A percentile compares a stretch with the other conserved stretches of the same genome.
These are phyloP conservation scores for Hymenoscyphus salicellus DNA, from an alignment of 2,329 filamentous ascomycete species.

Conservation along the genomic window DNA sequence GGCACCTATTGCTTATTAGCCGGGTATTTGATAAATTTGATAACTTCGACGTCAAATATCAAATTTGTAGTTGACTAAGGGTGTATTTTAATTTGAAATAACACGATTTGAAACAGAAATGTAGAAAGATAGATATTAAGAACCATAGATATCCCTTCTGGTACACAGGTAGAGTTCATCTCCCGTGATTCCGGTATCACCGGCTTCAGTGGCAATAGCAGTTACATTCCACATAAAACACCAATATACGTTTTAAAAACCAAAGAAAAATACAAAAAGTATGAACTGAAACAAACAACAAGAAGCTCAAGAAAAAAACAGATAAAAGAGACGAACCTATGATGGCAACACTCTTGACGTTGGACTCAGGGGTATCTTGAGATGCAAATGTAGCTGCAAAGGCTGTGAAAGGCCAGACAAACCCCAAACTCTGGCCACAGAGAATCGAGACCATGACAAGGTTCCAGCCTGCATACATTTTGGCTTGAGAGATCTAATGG, in stretches of 20 bases:
- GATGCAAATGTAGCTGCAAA: slow-evolving; percentile 20
- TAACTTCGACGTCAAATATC: background rate
- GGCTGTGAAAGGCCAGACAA: slow-evolving; percentile 33
- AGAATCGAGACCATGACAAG: slow-evolving; percentile 24
- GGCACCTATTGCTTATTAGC: slow-evolving; percentile 58
- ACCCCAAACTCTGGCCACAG: slow-evolving; percentile 26
- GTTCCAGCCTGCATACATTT: slow-evolving; percentile 29
- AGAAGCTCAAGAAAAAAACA: background rate
- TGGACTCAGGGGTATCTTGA: slow-evolving; percentile 15
- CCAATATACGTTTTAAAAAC: background rate
- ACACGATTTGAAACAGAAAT: too few relatives aligned
- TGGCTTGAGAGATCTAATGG: slow-evolving; percentile 11
- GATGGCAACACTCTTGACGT: slow-evolving; percentile 33
- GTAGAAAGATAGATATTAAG: background rate
- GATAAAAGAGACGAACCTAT: slow-evolving; percentile 31
- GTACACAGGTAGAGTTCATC: too few relatives aligned
- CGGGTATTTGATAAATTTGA: background rate
- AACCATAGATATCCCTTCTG: too few relatives aligned
- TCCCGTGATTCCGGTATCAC: too few relatives aligned
- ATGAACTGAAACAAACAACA: background rate
- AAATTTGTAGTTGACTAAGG: background rate
- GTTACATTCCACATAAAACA: background rate
- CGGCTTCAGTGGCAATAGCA: too few relatives aligned
- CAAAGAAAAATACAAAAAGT: background rate
- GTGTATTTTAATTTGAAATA: background rate